phyloP scores from a whole-genome alignment of 2,329 filamentous ascomycete genomes.

The Pestalotiopsis sp. region DNA sequence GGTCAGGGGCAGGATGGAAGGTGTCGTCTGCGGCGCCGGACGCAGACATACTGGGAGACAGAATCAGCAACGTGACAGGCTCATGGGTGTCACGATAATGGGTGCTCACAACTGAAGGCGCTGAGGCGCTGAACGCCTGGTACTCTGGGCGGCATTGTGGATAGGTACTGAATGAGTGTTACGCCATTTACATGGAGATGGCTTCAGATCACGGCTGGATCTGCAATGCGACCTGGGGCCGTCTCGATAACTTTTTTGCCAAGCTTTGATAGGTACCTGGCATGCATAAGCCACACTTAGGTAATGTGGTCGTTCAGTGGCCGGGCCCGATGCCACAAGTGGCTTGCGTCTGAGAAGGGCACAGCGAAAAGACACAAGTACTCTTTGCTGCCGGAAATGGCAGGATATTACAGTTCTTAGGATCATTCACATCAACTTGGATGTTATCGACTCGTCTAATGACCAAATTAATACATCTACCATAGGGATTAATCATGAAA shows the following conservation, averaged over 20 bases:
- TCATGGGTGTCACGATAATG: conserved; percentile 16
- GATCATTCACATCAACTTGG: no score
- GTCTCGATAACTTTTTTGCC: conserved; percentile 5
- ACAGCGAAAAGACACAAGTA: not conserved
- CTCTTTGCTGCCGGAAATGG: no score
- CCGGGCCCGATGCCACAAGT: not conserved
- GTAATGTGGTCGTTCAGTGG: not conserved
- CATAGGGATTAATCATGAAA: not conserved
- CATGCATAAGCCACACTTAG: not conserved
- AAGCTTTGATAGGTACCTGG: not conserved
- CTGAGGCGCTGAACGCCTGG: conserved; percentile 59
- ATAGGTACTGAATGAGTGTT: conserved; percentile 12
- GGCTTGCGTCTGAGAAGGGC: not conserved
- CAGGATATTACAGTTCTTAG: no score
- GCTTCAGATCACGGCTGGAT: conserved; percentile 1
- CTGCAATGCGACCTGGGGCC: conserved; percentile 2
- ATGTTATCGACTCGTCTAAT: not conserved
- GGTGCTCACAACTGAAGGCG: conserved; percentile 57
- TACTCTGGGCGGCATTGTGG: conserved; percentile 69
- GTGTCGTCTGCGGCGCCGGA: conserved; percentile 48
- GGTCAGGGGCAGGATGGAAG: conserved; percentile 55
- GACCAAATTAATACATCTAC: not conserved
- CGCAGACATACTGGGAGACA: conserved; percentile 57
- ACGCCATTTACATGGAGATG: not conserved
- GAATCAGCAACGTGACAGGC: conserved; percentile 20